phyloP scores from a whole-genome alignment of 176 grass and related monocot species.

The Oryza meridionalis region DNA sequence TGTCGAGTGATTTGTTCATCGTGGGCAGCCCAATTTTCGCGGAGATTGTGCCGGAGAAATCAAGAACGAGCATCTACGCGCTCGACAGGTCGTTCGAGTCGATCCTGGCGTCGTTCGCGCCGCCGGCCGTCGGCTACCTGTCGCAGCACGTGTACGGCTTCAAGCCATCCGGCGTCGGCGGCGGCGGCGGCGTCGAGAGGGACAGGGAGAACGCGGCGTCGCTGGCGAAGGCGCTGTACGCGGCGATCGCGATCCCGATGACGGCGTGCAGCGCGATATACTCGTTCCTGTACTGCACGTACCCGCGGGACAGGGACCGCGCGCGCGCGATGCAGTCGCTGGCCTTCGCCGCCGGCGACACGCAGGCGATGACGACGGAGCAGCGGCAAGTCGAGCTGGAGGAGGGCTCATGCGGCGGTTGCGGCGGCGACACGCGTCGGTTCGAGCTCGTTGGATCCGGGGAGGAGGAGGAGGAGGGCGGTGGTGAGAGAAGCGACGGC shows the following conservation, averaged over 20 bases:
- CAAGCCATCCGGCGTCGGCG: not conserved
- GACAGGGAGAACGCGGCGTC: constrained; percentile 59
- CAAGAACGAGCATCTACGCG: constrained; percentile 67
- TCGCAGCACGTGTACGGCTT: constrained; percentile 52
- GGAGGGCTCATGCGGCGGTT: too few species aligned
- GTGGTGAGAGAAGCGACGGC: too few species aligned
- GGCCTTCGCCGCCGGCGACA: too few species aligned
- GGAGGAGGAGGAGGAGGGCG: not conserved
- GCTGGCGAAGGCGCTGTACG: constrained; percentile 62
- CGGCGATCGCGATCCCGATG: constrained; percentile 57
- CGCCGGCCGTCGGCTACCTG: constrained; percentile 51
- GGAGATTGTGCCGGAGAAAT: constrained; percentile 63
- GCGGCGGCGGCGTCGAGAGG: not conserved
- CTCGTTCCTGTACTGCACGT: constrained; percentile 57
- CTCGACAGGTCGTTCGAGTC: constrained; percentile 62
- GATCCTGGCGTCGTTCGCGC: constrained; percentile 66
- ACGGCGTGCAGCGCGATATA: constrained; percentile 52
- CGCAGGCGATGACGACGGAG: too few species aligned
- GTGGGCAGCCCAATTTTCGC: constrained; percentile 68
- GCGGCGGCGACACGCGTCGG: not conserved
- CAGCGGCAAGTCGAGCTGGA: too few species aligned
- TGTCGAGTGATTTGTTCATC: too few species aligned
- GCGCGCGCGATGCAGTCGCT: constrained; percentile 36
- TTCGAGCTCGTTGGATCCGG: not conserved
- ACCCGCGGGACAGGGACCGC: constrained; percentile 61